Conservation (phyloP, 129 eudicot species). For the Flaveria ramosissima region DNA sequence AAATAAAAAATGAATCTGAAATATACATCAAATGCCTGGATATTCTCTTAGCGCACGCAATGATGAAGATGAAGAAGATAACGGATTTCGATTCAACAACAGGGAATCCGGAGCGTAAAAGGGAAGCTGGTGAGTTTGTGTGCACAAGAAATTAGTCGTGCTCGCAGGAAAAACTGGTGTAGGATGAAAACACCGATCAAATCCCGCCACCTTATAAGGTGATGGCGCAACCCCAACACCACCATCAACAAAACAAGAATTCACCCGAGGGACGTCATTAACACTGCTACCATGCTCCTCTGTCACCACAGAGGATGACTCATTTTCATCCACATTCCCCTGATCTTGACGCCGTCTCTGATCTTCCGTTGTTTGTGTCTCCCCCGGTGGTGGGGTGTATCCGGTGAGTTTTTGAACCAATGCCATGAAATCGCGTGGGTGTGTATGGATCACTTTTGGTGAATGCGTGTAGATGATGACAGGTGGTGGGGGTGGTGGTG, state of each 20-base stretch:
- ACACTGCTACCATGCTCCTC: slow-evolving; percentile 53
- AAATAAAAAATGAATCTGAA: background rate
- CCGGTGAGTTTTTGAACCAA: slow-evolving; percentile 69
- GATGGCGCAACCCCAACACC: slow-evolving; percentile 14
- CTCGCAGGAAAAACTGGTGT: slow-evolving; percentile 41
- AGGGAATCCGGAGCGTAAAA: slow-evolving; percentile 42
- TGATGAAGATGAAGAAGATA: slow-evolving; percentile 39
- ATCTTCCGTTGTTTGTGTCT: background rate
- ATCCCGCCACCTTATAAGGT: slow-evolving; percentile 30
- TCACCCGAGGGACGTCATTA: slow-evolving; percentile 44
- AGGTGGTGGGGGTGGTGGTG: slow-evolving; percentile 45
- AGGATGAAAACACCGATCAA: slow-evolving; percentile 47
- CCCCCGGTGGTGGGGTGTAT: slow-evolving; percentile 26
- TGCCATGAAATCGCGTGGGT: slow-evolving; percentile 64
- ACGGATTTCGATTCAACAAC: slow-evolving; percentile 43
- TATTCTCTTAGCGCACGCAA: slow-evolving; percentile 46
- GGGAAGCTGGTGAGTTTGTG: slow-evolving; percentile 38
- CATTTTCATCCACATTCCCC: slow-evolving; percentile 42
- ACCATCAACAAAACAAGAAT: slow-evolving; percentile 42
- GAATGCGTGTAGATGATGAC: slow-evolving; percentile 68
- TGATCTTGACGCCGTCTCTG: background rate
- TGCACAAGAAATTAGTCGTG: slow-evolving; percentile 32
- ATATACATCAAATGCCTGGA: slow-evolving; percentile 36
- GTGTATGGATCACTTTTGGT: slow-evolving; percentile 60
- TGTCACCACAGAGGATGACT: slow-evolving; percentile 46